Percentiles rank a stretch among this genome's conserved stretches.
Evolutionary conservation across 768 basidiomycete species (phyloP).

Genomic region (Calocera viscosa): DNA sequence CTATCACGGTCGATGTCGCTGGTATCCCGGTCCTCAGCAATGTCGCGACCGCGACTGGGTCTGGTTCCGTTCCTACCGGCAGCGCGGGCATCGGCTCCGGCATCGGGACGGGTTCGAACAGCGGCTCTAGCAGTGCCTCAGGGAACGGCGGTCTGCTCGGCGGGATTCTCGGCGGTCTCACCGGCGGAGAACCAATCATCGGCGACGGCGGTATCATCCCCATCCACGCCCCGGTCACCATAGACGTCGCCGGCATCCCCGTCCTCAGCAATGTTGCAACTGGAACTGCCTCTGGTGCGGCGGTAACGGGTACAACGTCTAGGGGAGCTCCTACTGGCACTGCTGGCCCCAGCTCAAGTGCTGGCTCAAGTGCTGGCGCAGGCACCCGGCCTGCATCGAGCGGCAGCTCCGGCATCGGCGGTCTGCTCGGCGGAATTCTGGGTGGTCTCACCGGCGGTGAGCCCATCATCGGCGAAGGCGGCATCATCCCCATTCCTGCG

Average conservation of each 20-base stretch:
- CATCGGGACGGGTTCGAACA: neutral
- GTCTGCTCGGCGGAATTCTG: neutral
- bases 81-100: neutral
- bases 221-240: neutral
- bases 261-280: constrained; percentile 4
- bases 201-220: neutral
- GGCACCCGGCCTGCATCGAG: too few relatives aligned
- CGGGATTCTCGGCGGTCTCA: neutral
- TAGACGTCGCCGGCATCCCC: neutral
- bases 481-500: neutral
- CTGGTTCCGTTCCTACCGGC: neutral
- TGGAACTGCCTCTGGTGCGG: neutral
- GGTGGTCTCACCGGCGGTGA: neutral
- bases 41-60: neutral
- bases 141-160: neutral
- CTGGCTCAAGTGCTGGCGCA: neutral
- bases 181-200: neutral
- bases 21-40: neutral
- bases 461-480: constrained; percentile 3
- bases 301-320: neutral
- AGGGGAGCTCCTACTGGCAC: neutral
- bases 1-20: neutral
- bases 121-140: neutral
- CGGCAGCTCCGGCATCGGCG: neutral
- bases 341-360: neutral